Base-by-base conservation (phyloP, 1,284 basidiomycete species). In the Moesziomyces sp. region DNA sequence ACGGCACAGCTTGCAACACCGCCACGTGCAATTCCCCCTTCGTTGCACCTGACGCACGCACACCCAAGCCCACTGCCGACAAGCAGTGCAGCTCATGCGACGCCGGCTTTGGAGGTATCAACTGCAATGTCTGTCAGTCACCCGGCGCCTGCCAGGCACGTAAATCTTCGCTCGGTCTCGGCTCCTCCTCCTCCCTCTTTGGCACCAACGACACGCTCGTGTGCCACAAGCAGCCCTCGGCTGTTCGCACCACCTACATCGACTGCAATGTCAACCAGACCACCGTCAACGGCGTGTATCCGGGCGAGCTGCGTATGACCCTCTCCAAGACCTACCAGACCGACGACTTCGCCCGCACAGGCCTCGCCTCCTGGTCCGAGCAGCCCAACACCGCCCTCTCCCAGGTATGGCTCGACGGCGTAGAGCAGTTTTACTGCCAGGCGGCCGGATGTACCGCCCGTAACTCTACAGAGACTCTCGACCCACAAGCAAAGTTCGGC, bases 401-500 rank as follows among this genome's bases (percentile, higher is more conserved):
- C 5, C 66, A 67, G 24, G 61, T 81, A 30, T 81, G 73, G 70
- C 53, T 78, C 9, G 61, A 79, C 30, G 79, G 79, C 23, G 61
- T 74, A 13, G 65, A 78, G 53, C 78, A 77, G 45, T 81, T 77
- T 60, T 79, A 79, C 65, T 81, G 79, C 52, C 79, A 81, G 52
- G 72, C 79, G 18, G 46, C 47, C 13, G 64, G 58, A 3, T 81
- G 79, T 57, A 40, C 65, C 21, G 54, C 63, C 24, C 28, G 23
- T 10, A 81, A 81, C 46, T 63, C 66, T 13, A 76, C 72, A 13
- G 42, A 51, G 2, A 67, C 59, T 3, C 64, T 62, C 24, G 47
- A 53, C n/a, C 40, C 70, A 11, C 21, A 53, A 28, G 42, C 72
- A 9, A 30, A 18, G 1, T 59, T 65, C 14, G 76, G 76, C 7